Percentiles rank a stretch among this genome's conserved stretches.
Conservation (phyloP, 1,284 basidiomycete genomes). For the Cutaneotrichosporon mucoides region DNA sequence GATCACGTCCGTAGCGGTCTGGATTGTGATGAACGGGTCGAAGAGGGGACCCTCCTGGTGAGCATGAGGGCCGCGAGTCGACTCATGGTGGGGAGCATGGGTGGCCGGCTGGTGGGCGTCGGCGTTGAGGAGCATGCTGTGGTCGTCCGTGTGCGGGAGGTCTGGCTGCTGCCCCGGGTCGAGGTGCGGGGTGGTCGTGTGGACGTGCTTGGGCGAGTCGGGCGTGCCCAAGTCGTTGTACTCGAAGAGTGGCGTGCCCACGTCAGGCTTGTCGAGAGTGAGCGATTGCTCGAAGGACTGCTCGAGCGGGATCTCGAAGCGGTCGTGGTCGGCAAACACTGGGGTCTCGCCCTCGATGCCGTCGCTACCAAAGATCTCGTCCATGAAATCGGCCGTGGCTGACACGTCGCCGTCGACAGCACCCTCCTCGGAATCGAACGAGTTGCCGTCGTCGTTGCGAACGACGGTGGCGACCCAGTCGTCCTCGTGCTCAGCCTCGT, state of each 20-base stretch:
- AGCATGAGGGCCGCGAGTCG: conserved; percentile 24
- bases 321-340: conserved; percentile 31
- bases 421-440: conserved; percentile 12
- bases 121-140: conserved; percentile 40
- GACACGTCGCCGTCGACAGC: conserved; percentile 30
- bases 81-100: neutral
- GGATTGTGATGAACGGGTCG: conserved; percentile 49
- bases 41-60: conserved; percentile 45
- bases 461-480: conserved; percentile 7
- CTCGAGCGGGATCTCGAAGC: conserved; percentile 8
- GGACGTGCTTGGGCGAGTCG: conserved; percentile 12
- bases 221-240: conserved; percentile 10
- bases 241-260: conserved; percentile 25
- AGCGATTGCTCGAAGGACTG: neutral
- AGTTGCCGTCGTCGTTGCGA: conserved; percentile 7
- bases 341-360: conserved; percentile 36
- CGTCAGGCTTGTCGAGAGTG: conserved; percentile 8
- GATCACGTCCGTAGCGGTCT: conserved; percentile 42
- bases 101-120: conserved; percentile 37
- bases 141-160: conserved; percentile 32
- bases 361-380: conserved; percentile 46
- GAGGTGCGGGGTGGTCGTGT: conserved; percentile 16
- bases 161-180: conserved; percentile 30
- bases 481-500: conserved; percentile 27
- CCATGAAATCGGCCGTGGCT: conserved; percentile 48